These are phyloP conservation scores for Fusarium buxicola DNA, from an alignment of 2,329 filamentous ascomycete species.

Conservation along the genomic window DNA sequence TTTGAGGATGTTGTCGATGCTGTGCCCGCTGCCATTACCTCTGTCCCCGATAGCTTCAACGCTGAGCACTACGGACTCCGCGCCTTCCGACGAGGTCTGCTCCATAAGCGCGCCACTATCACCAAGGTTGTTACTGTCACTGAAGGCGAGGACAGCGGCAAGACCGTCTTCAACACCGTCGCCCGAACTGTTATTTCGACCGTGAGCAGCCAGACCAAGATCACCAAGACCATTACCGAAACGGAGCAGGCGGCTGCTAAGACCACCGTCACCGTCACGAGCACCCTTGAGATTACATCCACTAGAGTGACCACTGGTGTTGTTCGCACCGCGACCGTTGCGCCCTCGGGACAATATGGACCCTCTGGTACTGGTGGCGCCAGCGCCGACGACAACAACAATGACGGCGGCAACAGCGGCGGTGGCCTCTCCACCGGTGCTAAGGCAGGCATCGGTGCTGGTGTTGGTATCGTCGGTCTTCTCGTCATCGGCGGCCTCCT, in stretches of 20 bases:
- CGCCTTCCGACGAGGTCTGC: slow-evolving; percentile 34
- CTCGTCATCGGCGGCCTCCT: slow-evolving; percentile 46
- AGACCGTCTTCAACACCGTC: slow-evolving; percentile 46
- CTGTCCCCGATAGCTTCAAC: slow-evolving; percentile 26
- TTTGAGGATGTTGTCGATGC: slow-evolving; percentile 30
- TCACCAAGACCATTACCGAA: slow-evolving; percentile 49
- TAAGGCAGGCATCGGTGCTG: slow-evolving; percentile 59
- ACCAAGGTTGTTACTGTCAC: slow-evolving; percentile 51
- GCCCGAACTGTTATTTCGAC: slow-evolving; percentile 50
- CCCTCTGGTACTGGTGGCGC: slow-evolving; percentile 29
- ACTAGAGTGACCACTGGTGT: slow-evolving; percentile 49
- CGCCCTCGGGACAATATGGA: slow-evolving; percentile 43
- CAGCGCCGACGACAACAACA: slow-evolving; percentile 19
- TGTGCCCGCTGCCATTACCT: slow-evolving; percentile 33
- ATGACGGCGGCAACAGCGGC: slow-evolving; percentile 22
- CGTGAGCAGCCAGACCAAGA: slow-evolving; percentile 44
- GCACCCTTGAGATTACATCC: slow-evolving; percentile 51
- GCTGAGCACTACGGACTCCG: slow-evolving; percentile 32
- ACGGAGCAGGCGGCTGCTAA: slow-evolving; percentile 51
- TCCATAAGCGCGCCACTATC: slow-evolving; percentile 52
- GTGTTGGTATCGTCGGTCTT: slow-evolving; percentile 53
- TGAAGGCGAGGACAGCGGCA: slow-evolving; percentile 36
- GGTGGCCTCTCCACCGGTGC: slow-evolving; percentile 55
- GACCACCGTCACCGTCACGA: slow-evolving; percentile 54
- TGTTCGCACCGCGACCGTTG: slow-evolving; percentile 45